Base-by-base conservation (phyloP, 805 yeast species). In the Lipomyces anomalus region DNA sequence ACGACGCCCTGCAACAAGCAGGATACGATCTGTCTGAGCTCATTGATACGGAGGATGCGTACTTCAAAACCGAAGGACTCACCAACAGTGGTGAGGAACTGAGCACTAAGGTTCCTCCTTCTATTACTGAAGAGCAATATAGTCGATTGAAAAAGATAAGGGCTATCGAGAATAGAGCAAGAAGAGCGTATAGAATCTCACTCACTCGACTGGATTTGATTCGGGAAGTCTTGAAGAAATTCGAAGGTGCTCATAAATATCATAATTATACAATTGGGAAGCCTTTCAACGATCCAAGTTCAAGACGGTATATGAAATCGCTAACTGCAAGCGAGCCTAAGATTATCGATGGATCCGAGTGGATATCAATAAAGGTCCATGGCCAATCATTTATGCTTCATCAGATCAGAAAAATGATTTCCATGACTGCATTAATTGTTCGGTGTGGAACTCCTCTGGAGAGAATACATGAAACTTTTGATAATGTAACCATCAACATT, bases 311-410 rank as follows among this genome's bases (percentile, higher is more conserved):
- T 63, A 89, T 92, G 87, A 84, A 84, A 59, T 68, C 76, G 17
- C 73, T 90, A 40, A 72, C 75, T 0, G 95, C 87, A 0, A 76
- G 88, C 16, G 94, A 85, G 1, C 97, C 97, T 2, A 85, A 87
- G 64, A 82, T 87, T 42, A 89, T 90, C 55, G 85, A 89, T 60
- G 88, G 85, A 38, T 88, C 96, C 4, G 97, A 92, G 62, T 92
- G 98, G 98, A 75, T 86, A 1, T 85, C 95, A 1, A 82, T 92
- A 60, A 89, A 90, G 69, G 86, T 92, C 55, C 98, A 92, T 64
- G 98, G 98, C 5, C 98, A 92, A 68, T 86, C 96, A 3, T 92
- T 92, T 66, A 92, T 92, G 97, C 73, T 92, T 53, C 97, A 90
- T 67, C 98, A 90, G 72, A 92, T 92, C 61, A 80, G 98, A 63